Evolutionary conservation across 768 basidiomycete genomes (phyloP).

Genomic region (Boletus insuetus): DNA sequence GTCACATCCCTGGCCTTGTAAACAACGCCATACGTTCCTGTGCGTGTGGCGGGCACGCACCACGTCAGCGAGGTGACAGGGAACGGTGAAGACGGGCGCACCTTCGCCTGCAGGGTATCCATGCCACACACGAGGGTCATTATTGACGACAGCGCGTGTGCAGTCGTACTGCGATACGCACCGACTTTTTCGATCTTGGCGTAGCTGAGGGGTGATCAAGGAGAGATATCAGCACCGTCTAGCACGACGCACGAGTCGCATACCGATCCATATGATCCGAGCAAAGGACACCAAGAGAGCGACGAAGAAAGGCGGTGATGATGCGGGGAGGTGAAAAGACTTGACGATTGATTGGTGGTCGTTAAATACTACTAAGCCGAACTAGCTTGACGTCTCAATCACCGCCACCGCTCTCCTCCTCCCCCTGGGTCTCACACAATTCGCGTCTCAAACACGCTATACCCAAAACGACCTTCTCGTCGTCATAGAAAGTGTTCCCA

Average conservation of each 20-base stretch:
- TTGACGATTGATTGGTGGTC: slow-evolving; percentile 5
- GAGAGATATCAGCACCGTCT: slow-evolving; percentile 14
- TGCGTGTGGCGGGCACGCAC: background rate
- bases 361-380: slow-evolving; percentile 24
- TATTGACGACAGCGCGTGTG: slow-evolving; percentile 2
- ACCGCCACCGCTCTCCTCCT: slow-evolving; percentile 7
- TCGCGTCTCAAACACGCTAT: slow-evolving; percentile 2
- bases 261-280: slow-evolving; percentile 34
- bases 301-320: background rate
- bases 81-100: slow-evolving; percentile 9
- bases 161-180: slow-evolving; percentile 45
- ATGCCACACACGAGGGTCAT: slow-evolving; percentile 19
- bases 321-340: slow-evolving; percentile 2
- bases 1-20: slow-evolving; percentile 90
- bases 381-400: slow-evolving; percentile 7
- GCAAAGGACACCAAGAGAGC: background rate
- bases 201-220: slow-evolving; percentile 58
- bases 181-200: slow-evolving; percentile 98
- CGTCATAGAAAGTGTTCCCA: slow-evolving; percentile 19
- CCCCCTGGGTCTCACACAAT: background rate
- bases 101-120: slow-evolving; percentile 41
- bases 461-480: background rate
- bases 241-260: slow-evolving; percentile 11
- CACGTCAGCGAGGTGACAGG: slow-evolving; percentile 1
- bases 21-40: slow-evolving; percentile 97